Evolutionary conservation across 257 asterid species (phyloP), one percentile per base, ranked within the genome.

Genomic region (Plantago ovata): DNA sequence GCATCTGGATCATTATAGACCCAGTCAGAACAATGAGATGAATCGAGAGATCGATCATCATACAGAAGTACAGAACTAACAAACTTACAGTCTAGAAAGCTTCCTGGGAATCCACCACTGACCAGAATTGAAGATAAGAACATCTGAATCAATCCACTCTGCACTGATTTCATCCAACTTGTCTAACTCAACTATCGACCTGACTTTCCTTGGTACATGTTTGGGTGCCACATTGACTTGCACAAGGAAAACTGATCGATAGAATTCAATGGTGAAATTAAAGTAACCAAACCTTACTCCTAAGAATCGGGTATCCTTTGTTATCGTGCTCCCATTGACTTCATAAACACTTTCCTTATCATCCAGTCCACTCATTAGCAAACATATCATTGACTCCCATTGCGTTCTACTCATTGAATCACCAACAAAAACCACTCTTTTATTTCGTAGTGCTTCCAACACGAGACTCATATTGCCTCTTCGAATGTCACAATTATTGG

Each of bases 41-140:
- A 28, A 28, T 6, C 7, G 7, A 28, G 7, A 22, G 16, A 50
- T 16, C 6, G 10, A 5, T 50, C 38, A 50, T 50, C 10, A 20
- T 50, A n/a, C 56, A 13, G 21, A 48, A 18, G 28, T n/a, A 48
- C 32, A 67, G 56, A 47, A 58, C 23, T 32, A 56, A 41, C 41
- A 14, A 38, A 65, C 93, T 79, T 79, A 86, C 95, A 69, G 71
- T 70, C 80, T 79, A 66, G 79, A 79, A 15, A 86, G 85, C 85
- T 86, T 86, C 62, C 79, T 86, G 0, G 87, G 95, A 51, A 77
- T 84, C 95, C 93, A 86, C 95, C 95, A 86, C 64, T 86, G 93
- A 43, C 95, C 89, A 23, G 89, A 81, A 66, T 86, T 86, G 64
- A 83, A 83, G 58, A 83, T 71, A 28, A 86, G 87, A 59, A 86